Base-by-base conservation (phyloP, 2,329 filamentous ascomycete species). In the Acarospora socialis region DNA sequence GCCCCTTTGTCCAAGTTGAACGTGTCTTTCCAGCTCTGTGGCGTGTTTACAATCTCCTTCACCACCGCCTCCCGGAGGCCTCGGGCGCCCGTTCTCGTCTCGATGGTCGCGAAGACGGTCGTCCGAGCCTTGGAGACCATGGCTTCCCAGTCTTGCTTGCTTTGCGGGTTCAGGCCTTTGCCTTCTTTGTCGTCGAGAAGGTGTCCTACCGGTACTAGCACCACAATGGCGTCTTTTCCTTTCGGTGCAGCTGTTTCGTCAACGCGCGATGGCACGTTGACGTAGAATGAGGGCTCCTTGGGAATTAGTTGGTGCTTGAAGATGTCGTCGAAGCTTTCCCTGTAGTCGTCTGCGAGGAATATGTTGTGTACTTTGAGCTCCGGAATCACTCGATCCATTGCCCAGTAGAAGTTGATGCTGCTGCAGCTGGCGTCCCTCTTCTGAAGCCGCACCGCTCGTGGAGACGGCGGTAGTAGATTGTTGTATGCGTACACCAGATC, bases 391-490 rank as follows among this genome's bases (percentile, higher is more conserved):
- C 61, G 58, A 36, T 70, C 61, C 13, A 81, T 61, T 3, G 70
- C 68, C 77, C 77, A 84, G 60, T 81, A 83, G 55, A 83, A 83
- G 4, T 74, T 80, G 42, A 83, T 78, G 36, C 73, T 77, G 40
- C 72, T 78, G 55, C 77, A 82, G 0, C 74, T 80, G 2, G 72
- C 66, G 8, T 66, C 58, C 4, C 67, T 57, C 36, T 64, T 61
- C 19, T 44, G 40, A 4, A 70, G 54, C 3, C 55, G 56, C 7
- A 35, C 45, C 3, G 55, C 54, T 31, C 59, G 57, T 1, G 54
- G 47, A 21, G 63, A 61, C 4, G 60, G 53, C 0, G 74, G 73
- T 1, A 83, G 66, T 3, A 83, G 65, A 39, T 79, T 69, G 51
- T 69, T 75, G 59, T 81, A 82, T 2, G 78, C 70, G 49, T 83